Percentiles rank a stretch among this genome's conserved stretches.
Evolutionary conservation across 2,329 filamentous ascomycete species (phyloP).

Genomic region (Huntiella decipiens): DNA sequence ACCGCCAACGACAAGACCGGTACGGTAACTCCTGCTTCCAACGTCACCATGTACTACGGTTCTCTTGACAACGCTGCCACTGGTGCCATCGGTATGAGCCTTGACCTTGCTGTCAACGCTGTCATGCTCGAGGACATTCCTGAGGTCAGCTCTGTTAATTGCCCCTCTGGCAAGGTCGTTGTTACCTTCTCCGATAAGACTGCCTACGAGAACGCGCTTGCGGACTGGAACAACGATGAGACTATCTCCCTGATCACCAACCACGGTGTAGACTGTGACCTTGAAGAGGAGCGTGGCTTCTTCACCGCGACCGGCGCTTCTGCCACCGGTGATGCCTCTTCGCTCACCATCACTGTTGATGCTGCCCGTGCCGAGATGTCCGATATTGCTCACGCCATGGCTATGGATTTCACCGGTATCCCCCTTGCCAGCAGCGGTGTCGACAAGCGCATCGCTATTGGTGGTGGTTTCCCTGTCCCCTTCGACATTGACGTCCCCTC

Average conservation of each 20-base stretch:
- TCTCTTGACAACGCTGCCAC: constrained; percentile 11
- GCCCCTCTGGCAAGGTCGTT: constrained; percentile 12
- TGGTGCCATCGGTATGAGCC: constrained; percentile 14
- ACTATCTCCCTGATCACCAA: constrained; percentile 23
- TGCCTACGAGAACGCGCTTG: constrained; percentile 12
- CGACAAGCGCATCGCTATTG: background rate
- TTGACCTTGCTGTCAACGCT: constrained; percentile 13
- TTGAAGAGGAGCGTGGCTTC: constrained; percentile 21
- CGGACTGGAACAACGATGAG: constrained; percentile 11
- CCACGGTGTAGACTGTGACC: constrained; percentile 23
- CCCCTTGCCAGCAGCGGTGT: constrained; percentile 14
- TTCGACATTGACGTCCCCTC: background rate
- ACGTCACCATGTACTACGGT: constrained; percentile 11
- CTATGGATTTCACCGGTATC: constrained; percentile 16
- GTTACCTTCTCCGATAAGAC: constrained; percentile 12
- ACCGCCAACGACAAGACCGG: constrained; percentile 12
- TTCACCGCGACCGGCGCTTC: constrained; percentile 19
- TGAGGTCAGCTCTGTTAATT: constrained; percentile 12
- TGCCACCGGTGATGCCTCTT: constrained; percentile 3
- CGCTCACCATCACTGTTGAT: constrained; percentile 16
- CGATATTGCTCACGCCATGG: constrained; percentile 14
- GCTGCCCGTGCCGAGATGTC: constrained; percentile 18
- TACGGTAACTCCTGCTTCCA: constrained; percentile 1
- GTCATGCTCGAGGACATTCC: constrained; percentile 14
- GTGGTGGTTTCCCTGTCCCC: constrained; percentile 1